Evolutionary conservation across 2,329 filamentous ascomycete genomes (phyloP).

Genomic region (Aspergillus puulaauensis): DNA sequence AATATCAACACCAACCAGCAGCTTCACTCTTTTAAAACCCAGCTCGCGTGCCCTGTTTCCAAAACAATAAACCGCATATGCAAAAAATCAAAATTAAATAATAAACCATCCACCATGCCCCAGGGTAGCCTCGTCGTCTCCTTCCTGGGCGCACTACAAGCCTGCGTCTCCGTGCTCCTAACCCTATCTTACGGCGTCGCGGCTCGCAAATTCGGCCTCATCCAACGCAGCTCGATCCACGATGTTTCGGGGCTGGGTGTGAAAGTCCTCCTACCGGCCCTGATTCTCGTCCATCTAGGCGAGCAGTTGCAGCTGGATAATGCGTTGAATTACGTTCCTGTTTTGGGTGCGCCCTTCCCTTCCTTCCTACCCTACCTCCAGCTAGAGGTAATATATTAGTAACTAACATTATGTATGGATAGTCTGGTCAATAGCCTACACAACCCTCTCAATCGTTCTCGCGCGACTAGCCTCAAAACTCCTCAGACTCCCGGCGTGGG

Average conservation of each 20-base stretch:
- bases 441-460: conserved; percentile 49
- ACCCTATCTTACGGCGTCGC: conserved; percentile 55
- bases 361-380: too few species aligned
- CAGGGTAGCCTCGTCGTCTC: neutral
- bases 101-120: neutral
- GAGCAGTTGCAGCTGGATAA: conserved; percentile 51
- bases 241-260: conserved; percentile 55
- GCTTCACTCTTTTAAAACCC: neutral
- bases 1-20: neutral
- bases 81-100: neutral
- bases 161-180: conserved; percentile 54
- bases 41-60: conserved; percentile 3
- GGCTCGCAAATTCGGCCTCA: conserved; percentile 51
- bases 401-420: neutral
- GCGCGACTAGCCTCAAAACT: conserved; percentile 45
- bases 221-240: conserved; percentile 50
- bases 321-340: conserved; percentile 48
- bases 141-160: conserved; percentile 57
- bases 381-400: neutral
- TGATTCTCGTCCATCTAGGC: conserved; percentile 55
- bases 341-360: conserved; percentile 37
- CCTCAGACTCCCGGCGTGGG: conserved; percentile 54
- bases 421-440: conserved; percentile 55
- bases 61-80: neutral
- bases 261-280: conserved; percentile 53